Conservation (phyloP, 495 filamentous ascomycete genomes). For the Symbiotaphrina buchneri region DNA sequence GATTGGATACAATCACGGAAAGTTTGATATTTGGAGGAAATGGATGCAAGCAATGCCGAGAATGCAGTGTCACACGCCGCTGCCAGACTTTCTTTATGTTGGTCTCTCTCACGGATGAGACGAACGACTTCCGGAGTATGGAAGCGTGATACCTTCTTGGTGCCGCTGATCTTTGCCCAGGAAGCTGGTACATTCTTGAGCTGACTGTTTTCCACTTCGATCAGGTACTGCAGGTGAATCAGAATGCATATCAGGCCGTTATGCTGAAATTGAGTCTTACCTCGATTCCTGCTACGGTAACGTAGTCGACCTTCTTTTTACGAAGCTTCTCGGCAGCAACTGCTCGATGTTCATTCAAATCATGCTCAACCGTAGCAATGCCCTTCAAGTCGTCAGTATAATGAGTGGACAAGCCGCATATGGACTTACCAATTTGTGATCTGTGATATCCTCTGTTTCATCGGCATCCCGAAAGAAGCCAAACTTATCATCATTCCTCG, state of each 20-base stretch:
- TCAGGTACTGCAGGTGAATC: slow-evolving; percentile 31
- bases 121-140: slow-evolving; percentile 79
- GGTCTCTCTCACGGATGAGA: slow-evolving; percentile 72
- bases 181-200: slow-evolving; percentile 75
- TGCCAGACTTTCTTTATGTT: slow-evolving; percentile 81
- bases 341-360: slow-evolving; percentile 53
- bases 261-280: not conserved
- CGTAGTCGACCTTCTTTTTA: slow-evolving; percentile 50
- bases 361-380: slow-evolving; percentile 74
- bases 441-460: slow-evolving; percentile 66
- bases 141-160: slow-evolving; percentile 80
- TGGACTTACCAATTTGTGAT: slow-evolving; percentile 45
- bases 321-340: slow-evolving; percentile 45
- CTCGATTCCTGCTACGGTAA: slow-evolving; percentile 71
- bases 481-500: slow-evolving; percentile 77
- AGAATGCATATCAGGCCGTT: not conserved
- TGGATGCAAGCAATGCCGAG: slow-evolving; percentile 36
- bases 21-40: slow-evolving; percentile 64
- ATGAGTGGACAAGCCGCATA: not conserved
- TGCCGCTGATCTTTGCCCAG: slow-evolving; percentile 86
- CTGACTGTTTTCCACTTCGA: slow-evolving; percentile 68
- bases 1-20: slow-evolving; percentile 74
- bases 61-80: slow-evolving; percentile 88
- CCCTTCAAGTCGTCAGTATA: slow-evolving; percentile 15
- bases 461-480: slow-evolving; percentile 72